These are phyloP conservation scores for Fusarium circinatum DNA, from an alignment of 2,329 filamentous ascomycete species.

Conservation along the genomic window DNA sequence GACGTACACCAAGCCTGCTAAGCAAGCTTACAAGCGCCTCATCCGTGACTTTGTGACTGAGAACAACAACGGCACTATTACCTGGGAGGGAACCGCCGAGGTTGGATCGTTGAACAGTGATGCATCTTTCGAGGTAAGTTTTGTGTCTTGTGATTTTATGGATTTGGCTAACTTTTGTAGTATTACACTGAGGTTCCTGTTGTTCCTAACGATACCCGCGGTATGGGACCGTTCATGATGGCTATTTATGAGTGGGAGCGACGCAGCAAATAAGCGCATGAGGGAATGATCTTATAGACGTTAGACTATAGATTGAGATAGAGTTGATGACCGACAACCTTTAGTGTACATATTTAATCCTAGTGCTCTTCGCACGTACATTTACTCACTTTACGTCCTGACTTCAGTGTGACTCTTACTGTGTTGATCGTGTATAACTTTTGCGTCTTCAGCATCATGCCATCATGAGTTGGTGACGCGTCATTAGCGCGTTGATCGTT, in stretches of 20 bases:
- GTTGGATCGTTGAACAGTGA: slow-evolving; percentile 62
- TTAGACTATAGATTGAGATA: slow-evolving; percentile 9
- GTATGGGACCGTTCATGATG: slow-evolving; percentile 45
- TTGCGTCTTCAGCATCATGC: no score
- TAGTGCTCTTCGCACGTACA: not conserved
- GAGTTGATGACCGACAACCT: not conserved
- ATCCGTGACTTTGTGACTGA: slow-evolving; percentile 57
- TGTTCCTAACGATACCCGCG: slow-evolving; percentile 44
- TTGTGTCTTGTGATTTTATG: not conserved
- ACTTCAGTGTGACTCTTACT: rapidly evolving
- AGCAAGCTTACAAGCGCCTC: slow-evolving; percentile 49
- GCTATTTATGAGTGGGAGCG: slow-evolving; percentile 45
- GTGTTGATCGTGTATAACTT: no score
- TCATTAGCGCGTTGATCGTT: not conserved
- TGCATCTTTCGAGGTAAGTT: slow-evolving; percentile 60
- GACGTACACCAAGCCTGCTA: slow-evolving; percentile 35
- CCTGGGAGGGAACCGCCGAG: slow-evolving; percentile 62
- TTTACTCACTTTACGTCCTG: no score
- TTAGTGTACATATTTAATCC: not conserved
- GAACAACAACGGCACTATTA: slow-evolving; percentile 59
- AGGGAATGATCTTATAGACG: not conserved
- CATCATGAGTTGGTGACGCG: not conserved
- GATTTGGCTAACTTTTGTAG: slow-evolving; percentile 10
- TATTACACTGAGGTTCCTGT: slow-evolving; percentile 44
- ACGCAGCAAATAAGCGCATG: slow-evolving; percentile 15